phyloP scores from a whole-genome alignment of 305 asterid species.

The Vinca major region DNA sequence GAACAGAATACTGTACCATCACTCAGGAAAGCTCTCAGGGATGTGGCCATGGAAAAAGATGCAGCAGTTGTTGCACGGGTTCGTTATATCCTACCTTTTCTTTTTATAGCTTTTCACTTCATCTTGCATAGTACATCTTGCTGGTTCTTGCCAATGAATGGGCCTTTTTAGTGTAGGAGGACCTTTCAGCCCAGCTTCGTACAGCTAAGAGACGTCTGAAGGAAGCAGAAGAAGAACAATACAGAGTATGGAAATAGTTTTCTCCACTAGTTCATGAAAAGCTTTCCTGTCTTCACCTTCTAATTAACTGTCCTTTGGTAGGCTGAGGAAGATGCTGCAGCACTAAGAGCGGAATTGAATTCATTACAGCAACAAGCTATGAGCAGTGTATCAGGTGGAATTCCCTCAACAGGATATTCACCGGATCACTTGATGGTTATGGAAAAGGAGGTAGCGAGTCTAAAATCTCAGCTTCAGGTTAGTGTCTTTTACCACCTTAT shows the following conservation, averaged over 20 bases:
- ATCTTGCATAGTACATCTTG: neutral
- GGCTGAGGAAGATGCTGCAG: constrained; percentile 99
- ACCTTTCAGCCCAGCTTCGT: constrained; percentile 89
- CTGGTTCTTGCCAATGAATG: constrained; percentile 16
- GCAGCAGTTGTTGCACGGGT: constrained; percentile 99
- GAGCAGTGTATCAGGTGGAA: constrained; percentile 36
- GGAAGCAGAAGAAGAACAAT: constrained; percentile 98
- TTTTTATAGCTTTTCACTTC: neutral
- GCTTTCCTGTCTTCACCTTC: constrained; percentile 4
- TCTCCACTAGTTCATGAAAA: constrained; percentile 15
- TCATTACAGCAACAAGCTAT: constrained; percentile 77
- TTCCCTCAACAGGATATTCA: constrained; percentile 37
- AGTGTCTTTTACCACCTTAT: constrained; percentile 5
- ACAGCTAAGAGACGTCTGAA: constrained; percentile 63
- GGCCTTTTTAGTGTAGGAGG: constrained; percentile 59
- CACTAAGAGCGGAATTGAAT: constrained; percentile 78
- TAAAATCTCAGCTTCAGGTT: constrained; percentile 88
- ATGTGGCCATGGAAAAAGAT: constrained; percentile 98
- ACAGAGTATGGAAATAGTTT: constrained; percentile 47
- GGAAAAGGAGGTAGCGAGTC: constrained; percentile 63
- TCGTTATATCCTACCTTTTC: constrained; percentile 11
- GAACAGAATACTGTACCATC: constrained; percentile 80
- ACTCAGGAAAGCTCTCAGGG: constrained; percentile 82
- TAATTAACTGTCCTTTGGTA: constrained; percentile 26
- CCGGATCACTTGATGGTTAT: constrained; percentile 62